A percentile compares a stretch with the other conserved stretches of the same genome.
Evolutionary conservation across 768 basidiomycete genomes (phyloP).

Genomic region (Rhizopogon vulgaris): DNA sequence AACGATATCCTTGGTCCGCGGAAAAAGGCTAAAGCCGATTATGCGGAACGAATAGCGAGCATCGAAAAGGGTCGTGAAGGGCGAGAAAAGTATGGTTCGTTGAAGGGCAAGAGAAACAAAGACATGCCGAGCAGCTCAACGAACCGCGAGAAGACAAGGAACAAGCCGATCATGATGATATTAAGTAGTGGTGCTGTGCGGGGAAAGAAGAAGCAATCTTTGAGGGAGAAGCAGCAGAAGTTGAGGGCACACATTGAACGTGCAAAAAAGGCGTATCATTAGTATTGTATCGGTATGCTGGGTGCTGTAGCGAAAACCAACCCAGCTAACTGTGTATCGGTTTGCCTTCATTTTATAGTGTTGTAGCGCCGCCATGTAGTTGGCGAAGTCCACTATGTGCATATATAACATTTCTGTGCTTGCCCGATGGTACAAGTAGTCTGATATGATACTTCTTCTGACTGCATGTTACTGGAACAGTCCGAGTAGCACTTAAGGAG

Average conservation of each 20-base stretch:
- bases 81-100: conserved; percentile 85
- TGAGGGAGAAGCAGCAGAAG: conserved; percentile 78
- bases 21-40: conserved; percentile 90
- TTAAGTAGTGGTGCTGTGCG: conserved; percentile 69
- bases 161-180: conserved; percentile 96
- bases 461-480: no score
- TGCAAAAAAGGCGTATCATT: conserved; percentile 46
- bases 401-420: neutral
- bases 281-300: conserved; percentile 5
- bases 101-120: conserved; percentile 90
- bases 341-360: no score
- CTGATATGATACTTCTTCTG: no score
- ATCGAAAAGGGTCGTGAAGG: conserved; percentile 93
- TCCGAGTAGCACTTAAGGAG: no score
- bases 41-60: conserved; percentile 88
- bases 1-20: conserved; percentile 89
- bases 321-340: no score
- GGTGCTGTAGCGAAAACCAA: neutral
- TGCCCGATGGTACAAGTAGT: no score
- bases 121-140: conserved; percentile 78
- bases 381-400: no score
- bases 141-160: conserved; percentile 86
- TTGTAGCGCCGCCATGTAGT: no score
- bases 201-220: conserved; percentile 76
- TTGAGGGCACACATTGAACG: conserved; percentile 70